These are phyloP conservation scores for Lathyrus aphaca DNA, from an alignment of 306 rosid species.

Conservation along the genomic window DNA sequence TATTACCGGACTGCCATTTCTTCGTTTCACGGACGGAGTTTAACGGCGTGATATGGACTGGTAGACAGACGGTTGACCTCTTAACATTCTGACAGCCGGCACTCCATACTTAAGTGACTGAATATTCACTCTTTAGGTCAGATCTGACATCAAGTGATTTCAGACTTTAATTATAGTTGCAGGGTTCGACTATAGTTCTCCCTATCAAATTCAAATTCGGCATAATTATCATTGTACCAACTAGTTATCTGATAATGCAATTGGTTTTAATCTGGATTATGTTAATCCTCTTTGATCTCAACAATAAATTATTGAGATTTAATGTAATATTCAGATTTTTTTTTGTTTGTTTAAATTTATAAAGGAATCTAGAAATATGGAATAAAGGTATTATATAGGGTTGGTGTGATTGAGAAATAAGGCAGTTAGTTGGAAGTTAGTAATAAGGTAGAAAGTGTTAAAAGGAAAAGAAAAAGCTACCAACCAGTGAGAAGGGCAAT, in stretches of 20 bases:
- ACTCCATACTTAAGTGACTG: not conserved
- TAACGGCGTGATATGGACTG: constrained; percentile 29
- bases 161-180: too few species aligned
- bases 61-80: constrained; percentile 32
- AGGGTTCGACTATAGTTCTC: too few species aligned
- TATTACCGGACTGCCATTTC: constrained; percentile 46
- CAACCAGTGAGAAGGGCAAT: constrained; percentile 20
- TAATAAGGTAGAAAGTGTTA: constrained; percentile 7
- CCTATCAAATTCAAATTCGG: too few species aligned
- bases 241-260: too few species aligned
- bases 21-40: constrained; percentile 24
- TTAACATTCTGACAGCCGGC: constrained; percentile 23
- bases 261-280: too few species aligned
- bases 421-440: constrained; percentile 33
- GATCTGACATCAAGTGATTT: too few species aligned
- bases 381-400: not conserved
- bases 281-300: too few species aligned
- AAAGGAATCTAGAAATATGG: not conserved
- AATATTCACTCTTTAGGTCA: too few species aligned
- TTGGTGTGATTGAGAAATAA: constrained; percentile 1
- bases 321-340: too few species aligned
- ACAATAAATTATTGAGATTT: too few species aligned
- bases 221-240: too few species aligned
- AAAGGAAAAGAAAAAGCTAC: not conserved
- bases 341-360: too few species aligned